Evolutionary conservation across 2,329 filamentous ascomycete genomes (phyloP).

Genomic region (Cercospora sp.): DNA sequence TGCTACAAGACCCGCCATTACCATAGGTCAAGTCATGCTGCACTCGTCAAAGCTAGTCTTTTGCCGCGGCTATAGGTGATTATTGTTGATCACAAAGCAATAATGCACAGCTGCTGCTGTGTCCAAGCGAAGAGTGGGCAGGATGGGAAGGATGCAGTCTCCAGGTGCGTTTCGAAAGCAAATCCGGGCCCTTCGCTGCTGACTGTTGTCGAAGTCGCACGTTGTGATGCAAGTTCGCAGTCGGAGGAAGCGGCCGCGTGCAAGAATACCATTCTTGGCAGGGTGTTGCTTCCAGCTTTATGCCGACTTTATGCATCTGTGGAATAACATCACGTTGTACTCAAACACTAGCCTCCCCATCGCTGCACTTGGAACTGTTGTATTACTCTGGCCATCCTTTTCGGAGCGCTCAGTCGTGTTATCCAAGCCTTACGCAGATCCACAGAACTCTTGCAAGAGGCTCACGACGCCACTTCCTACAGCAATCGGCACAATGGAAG

Average conservation of each 20-base stretch:
- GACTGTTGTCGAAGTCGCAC: background rate
- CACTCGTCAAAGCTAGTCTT: background rate
- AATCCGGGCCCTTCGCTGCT: background rate
- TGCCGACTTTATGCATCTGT: background rate
- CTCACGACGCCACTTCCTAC: background rate
- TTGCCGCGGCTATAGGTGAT: slow-evolving; percentile 1
- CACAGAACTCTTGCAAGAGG: background rate
- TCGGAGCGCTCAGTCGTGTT: background rate
- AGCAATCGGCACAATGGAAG: background rate
- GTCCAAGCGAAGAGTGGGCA: background rate
- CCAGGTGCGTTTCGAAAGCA: background rate
- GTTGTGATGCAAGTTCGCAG: background rate
- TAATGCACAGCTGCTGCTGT: background rate
- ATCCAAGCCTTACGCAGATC: background rate
- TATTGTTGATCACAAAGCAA: slow-evolving; percentile 1
- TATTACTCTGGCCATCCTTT: background rate
- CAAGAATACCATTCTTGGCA: background rate
- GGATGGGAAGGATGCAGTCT: background rate
- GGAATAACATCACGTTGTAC: background rate
- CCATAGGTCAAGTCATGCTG: background rate
- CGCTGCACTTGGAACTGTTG: background rate
- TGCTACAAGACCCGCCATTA: background rate
- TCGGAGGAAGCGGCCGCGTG: background rate
- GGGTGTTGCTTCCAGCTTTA: background rate
- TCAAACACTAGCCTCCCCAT: background rate